Evolutionary conservation across 768 basidiomycete species (phyloP), one percentile per base, ranked within the genome.

Genomic region (Lactarius pseudohatsudake): DNA sequence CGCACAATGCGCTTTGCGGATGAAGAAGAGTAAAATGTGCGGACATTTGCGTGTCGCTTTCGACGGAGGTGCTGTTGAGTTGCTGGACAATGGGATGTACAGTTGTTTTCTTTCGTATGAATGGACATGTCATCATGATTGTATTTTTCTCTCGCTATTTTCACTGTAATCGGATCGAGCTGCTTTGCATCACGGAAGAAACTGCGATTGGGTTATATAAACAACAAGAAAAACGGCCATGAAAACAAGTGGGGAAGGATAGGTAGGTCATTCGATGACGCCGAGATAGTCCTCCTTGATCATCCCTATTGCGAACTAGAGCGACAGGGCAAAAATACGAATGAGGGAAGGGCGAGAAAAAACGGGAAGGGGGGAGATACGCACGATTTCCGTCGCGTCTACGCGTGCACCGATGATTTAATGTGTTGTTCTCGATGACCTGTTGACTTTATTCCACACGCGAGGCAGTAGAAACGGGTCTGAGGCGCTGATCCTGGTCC

Each of bases 281-380:
- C 96, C 96, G 36, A 98, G 80, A 76, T 95, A 96, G 75, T 98
- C 96, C 77, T 98, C 96, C 79, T 98, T 99, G 77, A 98, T 96
- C 3, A 92, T 94, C 10, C 95, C 96, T 70, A 98, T 98, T 2
- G 95, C 95, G 72, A 98, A 98, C 95, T 97, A 66, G 1, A 32
- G 1, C n/a, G 61, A 32, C 30, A 20, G 53, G 34, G 55, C 63
- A 43, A 5, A 43, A 45, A 7, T 1, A 30, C 16, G 38, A n/a
- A 30, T 5, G 53, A 34, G 36, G 68, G 67, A 38, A 18, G 11
- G 38, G 38, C 11, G 1, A 40, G 13, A 40, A 13, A 13, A 10
- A 40, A 40, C 15, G 38, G 4, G 36, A 38, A 32, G 38, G 32
- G 61, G 55, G 28, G 30, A 66, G 53, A 5, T 18, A 80, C 92